Evolutionary conservation across 2,329 filamentous ascomycete species (phyloP), one percentile per base, ranked within the genome.

Genomic region (Aspergillus sp.): DNA sequence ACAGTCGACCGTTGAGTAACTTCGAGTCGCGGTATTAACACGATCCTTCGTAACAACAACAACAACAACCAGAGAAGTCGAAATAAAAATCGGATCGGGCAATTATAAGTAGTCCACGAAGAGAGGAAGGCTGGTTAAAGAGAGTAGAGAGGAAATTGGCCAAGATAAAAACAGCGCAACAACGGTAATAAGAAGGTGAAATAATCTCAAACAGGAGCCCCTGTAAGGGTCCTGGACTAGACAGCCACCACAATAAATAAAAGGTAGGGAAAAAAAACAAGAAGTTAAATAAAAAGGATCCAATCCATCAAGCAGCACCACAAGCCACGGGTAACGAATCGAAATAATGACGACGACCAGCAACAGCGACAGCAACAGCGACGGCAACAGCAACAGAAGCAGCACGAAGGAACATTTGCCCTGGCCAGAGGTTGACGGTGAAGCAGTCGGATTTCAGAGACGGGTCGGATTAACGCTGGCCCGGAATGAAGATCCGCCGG

Each of bases 391-490:
- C 36, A 7, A 27, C 36, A 39, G 26, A 27, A 28, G 12, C 36
- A 19, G 6, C 12, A 26, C 9, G 12, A 39, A 5, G 34, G 36
- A 36, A 43, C 41, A 47, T 49, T 49, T 19, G 19, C 19, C 19
- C 19, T 19, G 19, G 19, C 19, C 19, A 19, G 19, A 19, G 19
- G 19, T 19, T 19, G 19, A 19, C 19, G 19, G 19, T 19, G 19
- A 19, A 19, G 19, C 19, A 19, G 19, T 19, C 2, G 19, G 19
- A 19, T 19, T 19, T 19, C 19, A 19, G 19, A 50, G 50, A 46
- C 48, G 50, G 52, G 42, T 40, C 57, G 60, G 50, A 52, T 49
- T 41, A 62, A 60, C n/a, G 19, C 58, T 62, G 10, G 43, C 56
- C 61, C 61, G 60, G 57, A 50, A 59, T 60, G 52, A 55, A 42